A percentile compares a stretch with the other conserved stretches of the same genome.
phyloP scores from a whole-genome alignment of 2,329 filamentous ascomycete species.

The Fusarium napiforme region DNA sequence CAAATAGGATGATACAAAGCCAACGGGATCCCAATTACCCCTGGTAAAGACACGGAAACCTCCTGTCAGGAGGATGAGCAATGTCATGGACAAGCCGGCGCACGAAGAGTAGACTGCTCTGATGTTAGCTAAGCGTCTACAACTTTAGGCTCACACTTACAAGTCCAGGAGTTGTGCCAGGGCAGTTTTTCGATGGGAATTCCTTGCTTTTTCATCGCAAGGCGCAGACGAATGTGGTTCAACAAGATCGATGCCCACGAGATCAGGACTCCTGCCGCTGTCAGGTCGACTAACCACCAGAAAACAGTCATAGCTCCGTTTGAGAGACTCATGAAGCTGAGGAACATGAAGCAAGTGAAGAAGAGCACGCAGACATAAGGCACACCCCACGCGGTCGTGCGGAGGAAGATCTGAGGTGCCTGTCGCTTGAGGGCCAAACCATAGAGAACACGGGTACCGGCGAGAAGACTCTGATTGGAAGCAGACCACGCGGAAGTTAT shows the following conservation, averaged over 20 bases:
- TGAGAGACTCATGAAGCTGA: conserved; percentile 68
- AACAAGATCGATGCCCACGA: conserved; percentile 70
- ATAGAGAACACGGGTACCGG: conserved; percentile 69
- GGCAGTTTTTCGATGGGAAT: conserved; percentile 63
- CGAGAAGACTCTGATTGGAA: conserved; percentile 72
- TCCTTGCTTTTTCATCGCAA: conserved; percentile 65
- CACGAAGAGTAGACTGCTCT: conserved; percentile 69
- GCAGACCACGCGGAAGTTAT: conserved; percentile 77
- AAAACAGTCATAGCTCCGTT: conserved; percentile 71
- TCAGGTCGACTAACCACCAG: conserved; percentile 72
- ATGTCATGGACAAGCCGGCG: conserved; percentile 67
- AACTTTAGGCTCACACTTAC: conserved; percentile 52
- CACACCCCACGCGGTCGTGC: conserved; percentile 70
- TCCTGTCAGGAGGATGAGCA: conserved; percentile 75
- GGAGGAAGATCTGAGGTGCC: conserved; percentile 66
- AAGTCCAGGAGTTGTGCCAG: conserved; percentile 72
- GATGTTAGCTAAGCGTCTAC: neutral
- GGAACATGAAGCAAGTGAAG: conserved; percentile 64
- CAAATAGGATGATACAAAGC: conserved; percentile 72
- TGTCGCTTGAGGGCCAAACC: conserved; percentile 69
- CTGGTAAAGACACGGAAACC: conserved; percentile 73
- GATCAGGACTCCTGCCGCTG: conserved; percentile 70
- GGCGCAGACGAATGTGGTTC: conserved; percentile 68
- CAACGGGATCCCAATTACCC: conserved; percentile 67
- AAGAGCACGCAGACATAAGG: conserved; percentile 69